These are phyloP conservation scores for Hawksworthiomyces lignivorus DNA, from an alignment of 2,329 filamentous ascomycete genomes.

Conservation along the genomic window DNA sequence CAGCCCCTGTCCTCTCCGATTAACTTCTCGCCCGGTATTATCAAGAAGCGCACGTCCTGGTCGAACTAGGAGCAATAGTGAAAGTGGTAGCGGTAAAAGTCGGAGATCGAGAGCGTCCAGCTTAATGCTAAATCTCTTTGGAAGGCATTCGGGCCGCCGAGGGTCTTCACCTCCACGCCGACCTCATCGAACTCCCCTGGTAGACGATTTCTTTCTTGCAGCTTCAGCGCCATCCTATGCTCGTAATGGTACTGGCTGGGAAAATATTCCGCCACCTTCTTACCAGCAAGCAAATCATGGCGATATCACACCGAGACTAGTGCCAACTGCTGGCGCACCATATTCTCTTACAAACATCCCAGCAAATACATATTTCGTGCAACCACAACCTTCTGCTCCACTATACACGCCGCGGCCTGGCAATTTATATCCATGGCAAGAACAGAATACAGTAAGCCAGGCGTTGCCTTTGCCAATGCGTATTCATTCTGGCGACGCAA, in stretches of 20 bases:
- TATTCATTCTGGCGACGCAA: too few species aligned
- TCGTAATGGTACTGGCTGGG: conserved; percentile 3
- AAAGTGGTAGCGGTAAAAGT: background rate
- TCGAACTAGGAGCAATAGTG: background rate
- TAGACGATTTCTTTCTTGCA: conserved; percentile 1
- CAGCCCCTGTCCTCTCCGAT: background rate
- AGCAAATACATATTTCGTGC: conserved; percentile 9
- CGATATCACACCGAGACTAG: too few species aligned
- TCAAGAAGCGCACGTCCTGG: too few species aligned
- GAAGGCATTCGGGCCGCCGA: conserved; percentile 6
- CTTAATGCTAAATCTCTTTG: conserved; percentile 8
- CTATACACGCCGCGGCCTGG: too few species aligned
- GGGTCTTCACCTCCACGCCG: too few species aligned
- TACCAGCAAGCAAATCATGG: background rate
- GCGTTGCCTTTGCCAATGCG: background rate
- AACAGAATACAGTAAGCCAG: background rate
- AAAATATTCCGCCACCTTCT: conserved; percentile 4
- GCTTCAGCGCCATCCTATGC: conserved; percentile 5
- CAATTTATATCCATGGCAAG: background rate
- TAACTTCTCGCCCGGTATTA: background rate
- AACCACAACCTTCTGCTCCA: conserved; percentile 13
- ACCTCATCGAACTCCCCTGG: background rate
- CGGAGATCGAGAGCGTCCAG: conserved; percentile 2
- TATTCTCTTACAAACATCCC: conserved; percentile 13
- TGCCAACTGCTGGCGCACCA: background rate